Evolutionary conservation across 148 eudicot species (phyloP).

Genomic region (Rhododendron vialii): DNA sequence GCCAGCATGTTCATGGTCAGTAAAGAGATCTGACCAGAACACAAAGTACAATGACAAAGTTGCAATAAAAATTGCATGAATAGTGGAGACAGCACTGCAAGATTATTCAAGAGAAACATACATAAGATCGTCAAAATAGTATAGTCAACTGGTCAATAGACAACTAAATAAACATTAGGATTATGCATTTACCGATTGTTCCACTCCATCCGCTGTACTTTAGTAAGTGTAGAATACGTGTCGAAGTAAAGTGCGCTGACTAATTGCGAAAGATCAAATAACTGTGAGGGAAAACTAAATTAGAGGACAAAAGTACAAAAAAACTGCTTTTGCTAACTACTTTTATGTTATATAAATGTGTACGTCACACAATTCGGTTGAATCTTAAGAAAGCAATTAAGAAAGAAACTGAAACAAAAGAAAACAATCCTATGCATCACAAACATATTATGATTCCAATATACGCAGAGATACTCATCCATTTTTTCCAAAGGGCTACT

Average conservation of each 20-base stretch:
- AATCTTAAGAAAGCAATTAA: not conserved
- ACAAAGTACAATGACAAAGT: conserved; percentile 83
- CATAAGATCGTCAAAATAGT: not conserved
- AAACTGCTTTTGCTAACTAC: not conserved
- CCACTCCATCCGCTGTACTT: conserved; percentile 83
- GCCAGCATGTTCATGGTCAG: conserved; percentile 46
- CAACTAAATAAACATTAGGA: not conserved
- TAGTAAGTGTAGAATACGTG: conserved; percentile 67
- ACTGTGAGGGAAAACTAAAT: conserved; percentile 29
- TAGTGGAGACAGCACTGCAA: conserved; percentile 80
- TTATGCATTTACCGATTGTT: conserved; percentile 67
- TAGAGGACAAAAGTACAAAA: not conserved
- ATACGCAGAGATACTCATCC: not conserved
- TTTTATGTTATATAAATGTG: not conserved
- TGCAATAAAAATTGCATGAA: conserved; percentile 86
- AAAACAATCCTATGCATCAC: not conserved
- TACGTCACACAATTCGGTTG: not conserved
- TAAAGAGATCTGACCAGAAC: conserved; percentile 87
- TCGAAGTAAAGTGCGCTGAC: conserved; percentile 70
- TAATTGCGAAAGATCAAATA: conserved; percentile 71
- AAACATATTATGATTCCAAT: not conserved
- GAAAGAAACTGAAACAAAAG: not conserved
- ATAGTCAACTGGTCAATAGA: not conserved
- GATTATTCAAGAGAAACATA: conserved; percentile 8
- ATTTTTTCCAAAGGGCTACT: not conserved